Evolutionary conservation across 441 rosid species (phyloP).

Genomic region (Pelargonium myrrhifolium): DNA sequence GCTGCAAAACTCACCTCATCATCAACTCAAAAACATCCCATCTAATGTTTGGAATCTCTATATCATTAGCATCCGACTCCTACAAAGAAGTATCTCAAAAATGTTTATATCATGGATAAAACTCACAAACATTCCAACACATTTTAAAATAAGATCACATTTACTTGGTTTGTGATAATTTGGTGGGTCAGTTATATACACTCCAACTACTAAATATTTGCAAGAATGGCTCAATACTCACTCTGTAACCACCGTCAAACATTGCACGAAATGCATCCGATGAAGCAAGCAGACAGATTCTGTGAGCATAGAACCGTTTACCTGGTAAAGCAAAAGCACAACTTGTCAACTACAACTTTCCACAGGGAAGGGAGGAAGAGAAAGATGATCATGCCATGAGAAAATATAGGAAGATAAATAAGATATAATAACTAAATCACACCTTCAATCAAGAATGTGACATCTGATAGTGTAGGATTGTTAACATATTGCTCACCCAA

Average conservation of each 20-base stretch:
- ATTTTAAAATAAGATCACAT: neutral
- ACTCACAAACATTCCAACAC: neutral
- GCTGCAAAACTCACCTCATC: conserved; percentile 40
- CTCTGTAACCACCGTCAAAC: conserved; percentile 67
- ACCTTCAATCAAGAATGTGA: conserved; percentile 59
- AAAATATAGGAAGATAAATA: neutral
- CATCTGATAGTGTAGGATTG: conserved; percentile 54
- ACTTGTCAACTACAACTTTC: neutral
- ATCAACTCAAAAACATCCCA: conserved; percentile 67
- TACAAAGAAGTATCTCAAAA: conserved; percentile 20
- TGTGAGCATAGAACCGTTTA: conserved; percentile 58
- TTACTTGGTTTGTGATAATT: neutral
- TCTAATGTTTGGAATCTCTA: conserved; percentile 60
- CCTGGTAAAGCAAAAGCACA: conserved; percentile 24
- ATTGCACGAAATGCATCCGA: conserved; percentile 68
- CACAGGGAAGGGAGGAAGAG: neutral
- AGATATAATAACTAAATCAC: conserved; percentile 7
- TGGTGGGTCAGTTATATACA: neutral
- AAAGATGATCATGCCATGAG: neutral
- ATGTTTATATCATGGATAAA: neutral
- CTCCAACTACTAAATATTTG: neutral
- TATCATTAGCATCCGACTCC: conserved; percentile 57
- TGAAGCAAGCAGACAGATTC: conserved; percentile 66
- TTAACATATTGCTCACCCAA: conserved; percentile 56
- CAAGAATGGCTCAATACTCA: conserved; percentile 20